These are phyloP conservation scores for Cryptosporidium tyzzeri DNA, from an alignment of 169 alveolate genomes.

Conservation along the genomic window DNA sequence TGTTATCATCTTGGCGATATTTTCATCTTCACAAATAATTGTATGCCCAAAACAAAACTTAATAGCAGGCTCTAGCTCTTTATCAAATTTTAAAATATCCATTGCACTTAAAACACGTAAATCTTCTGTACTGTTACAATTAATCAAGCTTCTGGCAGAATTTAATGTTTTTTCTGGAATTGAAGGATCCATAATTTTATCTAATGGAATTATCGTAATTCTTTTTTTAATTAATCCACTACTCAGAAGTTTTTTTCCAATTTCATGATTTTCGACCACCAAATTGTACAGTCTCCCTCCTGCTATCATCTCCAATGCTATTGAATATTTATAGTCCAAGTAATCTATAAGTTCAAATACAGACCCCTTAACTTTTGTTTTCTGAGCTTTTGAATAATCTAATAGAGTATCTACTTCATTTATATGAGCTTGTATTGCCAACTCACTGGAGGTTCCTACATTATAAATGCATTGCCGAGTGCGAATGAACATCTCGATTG, in stretches of 20 bases:
- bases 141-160: slow-evolving; percentile 75
- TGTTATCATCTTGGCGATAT: slow-evolving; percentile 83
- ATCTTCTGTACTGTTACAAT: slow-evolving; percentile 78
- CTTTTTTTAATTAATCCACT: slow-evolving; percentile 69
- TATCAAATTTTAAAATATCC: slow-evolving; percentile 80
- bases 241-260: slow-evolving; percentile 62
- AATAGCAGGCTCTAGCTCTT: slow-evolving; percentile 82
- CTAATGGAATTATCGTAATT: slow-evolving; percentile 53
- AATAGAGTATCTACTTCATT: slow-evolving; percentile 24
- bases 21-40: slow-evolving; percentile 84
- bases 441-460: neutral
- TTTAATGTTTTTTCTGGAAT: slow-evolving; percentile 73
- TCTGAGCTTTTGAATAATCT: slow-evolving; percentile 22
- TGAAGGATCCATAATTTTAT: slow-evolving; percentile 59
- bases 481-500: slow-evolving; percentile 65
- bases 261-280: slow-evolving; percentile 70
- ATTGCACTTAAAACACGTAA: slow-evolving; percentile 77
- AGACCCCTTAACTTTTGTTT: slow-evolving; percentile 83
- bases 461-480: slow-evolving; percentile 51
- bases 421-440: slow-evolving; percentile 57
- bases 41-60: slow-evolving; percentile 84
- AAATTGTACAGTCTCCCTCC: slow-evolving; percentile 81
- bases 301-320: slow-evolving; percentile 89
- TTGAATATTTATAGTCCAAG: slow-evolving; percentile 81
- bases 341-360: slow-evolving; percentile 82